Base-by-base conservation (phyloP, 345 rosid species). In the Ricinus communis region DNA sequence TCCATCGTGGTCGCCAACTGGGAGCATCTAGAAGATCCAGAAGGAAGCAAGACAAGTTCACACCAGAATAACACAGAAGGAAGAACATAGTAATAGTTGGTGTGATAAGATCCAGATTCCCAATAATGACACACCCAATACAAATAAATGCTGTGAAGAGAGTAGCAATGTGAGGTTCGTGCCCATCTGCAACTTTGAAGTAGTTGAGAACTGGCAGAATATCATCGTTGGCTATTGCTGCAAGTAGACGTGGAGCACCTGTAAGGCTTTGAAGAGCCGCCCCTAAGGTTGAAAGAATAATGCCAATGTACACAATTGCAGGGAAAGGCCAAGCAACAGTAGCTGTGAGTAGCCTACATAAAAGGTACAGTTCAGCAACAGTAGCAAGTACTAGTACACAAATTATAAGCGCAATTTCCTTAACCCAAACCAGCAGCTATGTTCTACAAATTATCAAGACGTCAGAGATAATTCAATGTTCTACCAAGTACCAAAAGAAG, bases 1-100 rank as follows among this genome's bases (percentile, higher is more conserved):
- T 93, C 98, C 99, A 96, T 77, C 99, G 87, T 56, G 98, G 99
- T 70, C 97, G 98, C 99, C 99, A 96, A 80, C 99, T 96, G 60
- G 99, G 99, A 79, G 99, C 98, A 88, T 96, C 99, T 50, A 96
- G 88, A 85, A 96, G 94, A 83, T 96, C 99, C 58, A 96, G 85
- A 76, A 96, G 98, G 87, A 96, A 96, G 87, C 99, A 96, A 68
- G 98, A 96, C 86, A 96, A 82, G 85, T 96, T 96, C 76, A 96
- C 99, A 53, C 99, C 99, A 57, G 93, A 33, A 83, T 96, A 96
- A 77, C 99, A 96, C 65, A 96, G 82, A 65, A 93, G 97, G 85
- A 84, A 93, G 85, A 96, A 96, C 99, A 96, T 96, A 64, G 99
- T 93, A 81, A 93, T 77, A 49, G 98, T 88, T 13, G 98, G 99